A percentile compares a stretch with the other conserved stretches of the same genome.
Evolutionary conservation across 202 grass and related monocot species (phyloP).

Genomic region (Miscanthus sacchariflorus): DNA sequence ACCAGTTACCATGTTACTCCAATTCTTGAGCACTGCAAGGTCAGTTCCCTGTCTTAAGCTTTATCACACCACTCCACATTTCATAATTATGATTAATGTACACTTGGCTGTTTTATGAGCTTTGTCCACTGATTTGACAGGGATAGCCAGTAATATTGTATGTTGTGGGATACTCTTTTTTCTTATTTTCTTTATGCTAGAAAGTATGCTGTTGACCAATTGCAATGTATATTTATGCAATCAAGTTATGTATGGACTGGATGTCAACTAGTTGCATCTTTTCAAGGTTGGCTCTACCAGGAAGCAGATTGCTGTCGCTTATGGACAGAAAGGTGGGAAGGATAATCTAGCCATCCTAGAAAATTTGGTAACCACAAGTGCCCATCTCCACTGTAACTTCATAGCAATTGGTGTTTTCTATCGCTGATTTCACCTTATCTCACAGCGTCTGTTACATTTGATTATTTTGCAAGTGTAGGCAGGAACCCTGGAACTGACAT

Average conservation of each 20-base stretch:
- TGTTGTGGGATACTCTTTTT: conserved; percentile 14
- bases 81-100: background rate
- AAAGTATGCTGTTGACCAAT: conserved; percentile 25
- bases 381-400: conserved; percentile 16
- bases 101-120: background rate
- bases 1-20: conserved; percentile 87
- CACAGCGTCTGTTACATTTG: conserved; percentile 26
- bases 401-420: conserved; percentile 8
- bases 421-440: conserved; percentile 36
- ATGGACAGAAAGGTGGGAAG: conserved; percentile 88
- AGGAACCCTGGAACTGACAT: conserved; percentile 40
- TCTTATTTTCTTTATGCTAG: background rate
- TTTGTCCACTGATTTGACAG: conserved; percentile 2
- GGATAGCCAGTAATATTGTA: conserved; percentile 13
- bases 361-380: conserved; percentile 77
- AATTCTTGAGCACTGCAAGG: conserved; percentile 97
- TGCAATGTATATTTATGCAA: background rate
- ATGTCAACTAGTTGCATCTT: conserved; percentile 40
- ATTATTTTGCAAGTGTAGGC: conserved; percentile 33
- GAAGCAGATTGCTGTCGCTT: conserved; percentile 77
- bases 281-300: conserved; percentile 80
- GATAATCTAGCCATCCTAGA: conserved; percentile 85
- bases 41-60: conserved; percentile 39
- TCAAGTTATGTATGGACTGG: conserved; percentile 9
- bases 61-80: conserved; percentile 18